Conservation (phyloP, 192 early-diverging fungal species). For the Entophlyctis luteolus region DNA sequence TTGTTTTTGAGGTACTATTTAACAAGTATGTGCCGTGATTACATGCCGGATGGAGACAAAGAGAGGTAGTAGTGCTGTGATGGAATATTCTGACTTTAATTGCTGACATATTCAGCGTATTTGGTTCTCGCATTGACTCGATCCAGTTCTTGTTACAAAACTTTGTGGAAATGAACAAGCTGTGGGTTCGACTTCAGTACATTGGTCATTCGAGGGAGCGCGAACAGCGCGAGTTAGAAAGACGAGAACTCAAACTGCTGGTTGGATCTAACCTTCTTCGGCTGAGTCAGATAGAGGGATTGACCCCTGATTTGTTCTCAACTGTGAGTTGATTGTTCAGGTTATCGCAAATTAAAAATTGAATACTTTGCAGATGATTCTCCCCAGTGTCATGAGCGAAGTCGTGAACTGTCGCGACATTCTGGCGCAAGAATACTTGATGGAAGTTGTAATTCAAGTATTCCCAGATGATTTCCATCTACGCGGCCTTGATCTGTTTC, state of each 20-base stretch:
- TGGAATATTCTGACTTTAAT: not conserved
- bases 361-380: slow-evolving; percentile 53
- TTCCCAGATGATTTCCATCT: slow-evolving; percentile 98
- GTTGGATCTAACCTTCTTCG: slow-evolving; percentile 97
- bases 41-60: slow-evolving; percentile 71
- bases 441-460: slow-evolving; percentile 99
- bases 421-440: slow-evolving; percentile 98
- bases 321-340: slow-evolving; percentile 36
- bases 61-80: slow-evolving; percentile 34
- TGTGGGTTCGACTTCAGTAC: slow-evolving; percentile 98
- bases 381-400: slow-evolving; percentile 91
- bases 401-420: slow-evolving; percentile 95
- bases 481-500: slow-evolving; percentile 79
- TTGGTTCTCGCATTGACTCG: slow-evolving; percentile 85
- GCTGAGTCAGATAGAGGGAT: slow-evolving; percentile 84
- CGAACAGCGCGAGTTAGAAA: slow-evolving; percentile 92
- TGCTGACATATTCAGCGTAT: slow-evolving; percentile 48
- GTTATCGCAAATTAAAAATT: not conserved
- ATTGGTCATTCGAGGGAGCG: slow-evolving; percentile 91
- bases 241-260: slow-evolving; percentile 88
- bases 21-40: slow-evolving; percentile 90
- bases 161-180: slow-evolving; percentile 99
- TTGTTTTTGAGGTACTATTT: slow-evolving; percentile 96
- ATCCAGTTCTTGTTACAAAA: slow-evolving; percentile 96
- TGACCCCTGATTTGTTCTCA: slow-evolving; percentile 80